Evolutionary conservation across 768 basidiomycete species (phyloP), one percentile per base, ranked within the genome.

Genomic region (Hydnomerulius pinastri): DNA sequence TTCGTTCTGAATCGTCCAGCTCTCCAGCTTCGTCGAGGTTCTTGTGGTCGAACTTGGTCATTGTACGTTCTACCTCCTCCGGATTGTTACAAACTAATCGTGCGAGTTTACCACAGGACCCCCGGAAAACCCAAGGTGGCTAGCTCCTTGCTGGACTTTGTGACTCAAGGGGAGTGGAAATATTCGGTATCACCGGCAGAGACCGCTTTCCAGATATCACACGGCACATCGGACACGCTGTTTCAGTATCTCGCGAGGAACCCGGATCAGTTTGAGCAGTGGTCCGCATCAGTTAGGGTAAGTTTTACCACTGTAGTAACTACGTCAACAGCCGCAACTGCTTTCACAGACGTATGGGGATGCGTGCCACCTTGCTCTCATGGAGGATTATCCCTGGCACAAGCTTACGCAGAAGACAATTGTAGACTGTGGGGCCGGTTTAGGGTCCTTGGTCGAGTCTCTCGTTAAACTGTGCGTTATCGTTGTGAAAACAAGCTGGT

Each of bases 351-450:
- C 47, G 10, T 32, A 12, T 25, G 47, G 47, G 6, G 47, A 48
- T 40, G 36, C 20, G 2, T 21, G 20, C 30, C 68, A 72, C 54
- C 69, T 69, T 28, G 70, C 71, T 2, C 68, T 73, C n/a, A 64
- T 67, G 35, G 66, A 68, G 2, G 72, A 74, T 58, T 74, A 72
- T 61, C 67, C 71, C n/a, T 73, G 73, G 72, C 61, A 54, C 18
- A 60, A 62, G 5, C 63, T 71, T 43, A 59, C 62, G n/a, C 50
- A 12, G 71, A 71, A 48, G 71, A 72, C 64, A 12, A 67, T 74
- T 35, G 68, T 74, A 18, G 73, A 74, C 48, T 63, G 72, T 25
- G 73, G 73, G 51, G 72, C 72, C 23, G 73, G 71, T 4, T 71
- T 73, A 60, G 72, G 73, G 36, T 71, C 69, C 10, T 62, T 74